Percentiles rank a stretch among this genome's conserved stretches.
These are phyloP conservation scores for Ophiorrhiza pumila DNA, from an alignment of 257 asterid species.

Conservation along the genomic window DNA sequence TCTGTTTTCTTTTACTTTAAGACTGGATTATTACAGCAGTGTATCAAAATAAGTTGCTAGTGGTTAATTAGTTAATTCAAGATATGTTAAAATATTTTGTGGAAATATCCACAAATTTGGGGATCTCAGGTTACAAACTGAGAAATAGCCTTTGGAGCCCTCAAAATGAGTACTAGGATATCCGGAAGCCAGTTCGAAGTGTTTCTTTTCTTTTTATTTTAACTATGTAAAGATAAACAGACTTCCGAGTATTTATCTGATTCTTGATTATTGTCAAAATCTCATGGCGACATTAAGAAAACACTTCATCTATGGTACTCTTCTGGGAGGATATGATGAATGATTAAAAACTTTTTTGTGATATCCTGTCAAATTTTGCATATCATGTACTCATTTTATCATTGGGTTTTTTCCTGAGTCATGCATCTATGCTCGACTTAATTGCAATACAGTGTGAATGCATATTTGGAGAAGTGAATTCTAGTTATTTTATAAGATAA, in stretches of 20 bases:
- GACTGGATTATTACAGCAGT: conserved; percentile 3
- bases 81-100: neutral
- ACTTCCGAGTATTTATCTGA: neutral
- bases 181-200: neutral
- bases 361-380: neutral
- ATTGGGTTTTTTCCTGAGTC: neutral
- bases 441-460: neutral
- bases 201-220: neutral
- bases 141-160: neutral
- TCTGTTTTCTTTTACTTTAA: conserved; percentile 3
- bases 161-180: neutral
- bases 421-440: neutral
- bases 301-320: neutral
- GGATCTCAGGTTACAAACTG: neutral
- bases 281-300: neutral
- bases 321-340: neutral
- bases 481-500: neutral
- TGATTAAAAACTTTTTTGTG: neutral
- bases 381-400: neutral
- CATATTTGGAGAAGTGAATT: neutral
- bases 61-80: neutral
- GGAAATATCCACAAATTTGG: neutral
- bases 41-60: neutral
- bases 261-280: neutral
- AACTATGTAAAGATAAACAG: neutral